Percentiles rank a stretch among this genome's conserved stretches.
Evolutionary conservation across 1,284 basidiomycete genomes (phyloP).

Genomic region (Rhodotorula sp.): DNA sequence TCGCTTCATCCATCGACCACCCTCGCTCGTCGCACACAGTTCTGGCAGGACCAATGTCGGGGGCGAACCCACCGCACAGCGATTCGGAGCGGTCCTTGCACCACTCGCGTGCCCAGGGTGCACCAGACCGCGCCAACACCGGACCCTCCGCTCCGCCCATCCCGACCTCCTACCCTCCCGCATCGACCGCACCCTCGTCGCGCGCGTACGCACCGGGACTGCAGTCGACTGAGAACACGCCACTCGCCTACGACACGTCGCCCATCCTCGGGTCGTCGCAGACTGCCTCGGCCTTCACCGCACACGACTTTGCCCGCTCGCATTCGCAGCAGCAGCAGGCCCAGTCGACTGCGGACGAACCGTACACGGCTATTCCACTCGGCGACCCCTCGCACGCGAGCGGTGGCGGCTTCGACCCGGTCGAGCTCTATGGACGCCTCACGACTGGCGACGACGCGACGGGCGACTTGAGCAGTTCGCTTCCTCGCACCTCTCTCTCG

Average conservation of each 20-base stretch:
- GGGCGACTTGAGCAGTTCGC: neutral
- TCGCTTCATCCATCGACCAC: too few species aligned
- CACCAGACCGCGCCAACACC: too few species aligned
- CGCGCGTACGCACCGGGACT: too few species aligned
- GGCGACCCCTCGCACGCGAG: neutral
- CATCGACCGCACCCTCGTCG: too few species aligned
- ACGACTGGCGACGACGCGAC: slow-evolving; percentile 25
- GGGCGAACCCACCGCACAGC: too few species aligned
- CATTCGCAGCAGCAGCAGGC: neutral
- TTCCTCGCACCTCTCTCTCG: slow-evolving; percentile 19
- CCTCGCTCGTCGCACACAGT: too few species aligned
- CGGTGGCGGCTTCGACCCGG: neutral
- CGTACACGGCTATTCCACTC: slow-evolving; percentile 27
- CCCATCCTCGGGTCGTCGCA: neutral
- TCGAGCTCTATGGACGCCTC: slow-evolving; percentile 4
- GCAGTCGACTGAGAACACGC: neutral
- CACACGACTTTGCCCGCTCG: slow-evolving; percentile 13
- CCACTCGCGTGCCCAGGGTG: too few species aligned
- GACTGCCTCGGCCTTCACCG: slow-evolving; percentile 1
- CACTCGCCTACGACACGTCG: slow-evolving; percentile 19
- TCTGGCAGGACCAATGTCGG: too few species aligned
- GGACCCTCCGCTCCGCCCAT: too few species aligned
- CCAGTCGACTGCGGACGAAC: slow-evolving; percentile 7
- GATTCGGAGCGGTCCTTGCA: too few species aligned
- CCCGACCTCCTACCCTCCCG: too few species aligned